Evolutionary conservation across 208 protist genomes (phyloP).

Genomic region (Porcisia hertigi): DNA sequence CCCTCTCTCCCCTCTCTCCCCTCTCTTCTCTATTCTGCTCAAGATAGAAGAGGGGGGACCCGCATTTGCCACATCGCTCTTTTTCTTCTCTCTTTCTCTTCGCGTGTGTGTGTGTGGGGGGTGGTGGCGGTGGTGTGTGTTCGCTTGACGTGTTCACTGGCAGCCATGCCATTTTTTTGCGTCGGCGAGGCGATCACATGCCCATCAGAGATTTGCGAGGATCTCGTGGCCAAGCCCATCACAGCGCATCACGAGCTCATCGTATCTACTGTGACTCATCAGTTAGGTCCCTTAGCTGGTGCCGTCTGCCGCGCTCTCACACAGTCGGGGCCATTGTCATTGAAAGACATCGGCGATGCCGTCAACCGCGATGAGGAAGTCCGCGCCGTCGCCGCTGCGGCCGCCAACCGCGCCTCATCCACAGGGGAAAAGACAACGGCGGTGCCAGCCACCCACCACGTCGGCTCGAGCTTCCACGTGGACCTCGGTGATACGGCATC

Average conservation of each 20-base stretch:
- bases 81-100: neutral
- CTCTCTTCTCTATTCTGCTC: too few relatives aligned
- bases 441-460: slow-evolving; percentile 20
- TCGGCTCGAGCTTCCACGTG: slow-evolving; percentile 20
- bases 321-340: slow-evolving; percentile 29
- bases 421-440: slow-evolving; percentile 25
- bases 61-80: neutral
- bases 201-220: slow-evolving; percentile 30
- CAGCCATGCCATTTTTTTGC: slow-evolving; percentile 23
- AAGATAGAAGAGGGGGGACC: too few relatives aligned
- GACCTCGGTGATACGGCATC: slow-evolving; percentile 17
- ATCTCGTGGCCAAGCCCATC: slow-evolving; percentile 27
- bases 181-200: slow-evolving; percentile 14
- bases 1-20: too few relatives aligned
- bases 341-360: slow-evolving; percentile 30
- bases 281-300: slow-evolving; percentile 50
- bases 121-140: neutral
- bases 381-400: slow-evolving; percentile 21
- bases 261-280: slow-evolving; percentile 37
- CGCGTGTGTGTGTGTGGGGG: too few relatives aligned
- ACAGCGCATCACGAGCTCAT: slow-evolving; percentile 46
- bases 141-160: neutral
- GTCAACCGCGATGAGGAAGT: slow-evolving; percentile 31
- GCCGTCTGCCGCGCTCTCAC: slow-evolving; percentile 39
- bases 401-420: slow-evolving; percentile 24